phyloP scores from a whole-genome alignment of 495 filamentous ascomycete genomes.

The Rhypophila decipiens region DNA sequence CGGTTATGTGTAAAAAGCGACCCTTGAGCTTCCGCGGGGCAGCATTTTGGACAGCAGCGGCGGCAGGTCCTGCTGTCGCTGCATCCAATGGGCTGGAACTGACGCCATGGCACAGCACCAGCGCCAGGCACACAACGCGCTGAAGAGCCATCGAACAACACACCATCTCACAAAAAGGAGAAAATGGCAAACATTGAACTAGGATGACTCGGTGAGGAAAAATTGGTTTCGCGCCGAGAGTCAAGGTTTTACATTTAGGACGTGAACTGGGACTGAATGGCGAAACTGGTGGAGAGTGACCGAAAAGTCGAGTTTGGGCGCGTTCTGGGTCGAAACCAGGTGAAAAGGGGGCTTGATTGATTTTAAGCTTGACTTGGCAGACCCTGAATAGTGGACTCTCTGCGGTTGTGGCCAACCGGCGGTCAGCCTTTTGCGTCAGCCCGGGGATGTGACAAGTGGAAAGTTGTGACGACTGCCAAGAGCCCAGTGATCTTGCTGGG shows the following conservation, averaged over 20 bases:
- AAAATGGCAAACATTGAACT: no score
- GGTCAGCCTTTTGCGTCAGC: no score
- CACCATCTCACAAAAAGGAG: not conserved
- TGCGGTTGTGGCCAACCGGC: no score
- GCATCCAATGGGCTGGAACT: slow-evolving; percentile 18
- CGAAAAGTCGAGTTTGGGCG: not conserved
- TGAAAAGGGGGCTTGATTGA: no score
- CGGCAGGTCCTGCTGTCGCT: slow-evolving; percentile 5
- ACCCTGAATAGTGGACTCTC: no score
- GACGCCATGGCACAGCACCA: slow-evolving; percentile 33
- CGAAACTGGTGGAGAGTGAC: not conserved
- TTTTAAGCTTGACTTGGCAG: no score
- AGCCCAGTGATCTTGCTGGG: no score
- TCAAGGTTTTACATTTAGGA: slow-evolving; percentile 3
- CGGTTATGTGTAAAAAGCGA: slow-evolving; percentile 91
- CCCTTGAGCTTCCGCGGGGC: slow-evolving; percentile 57
- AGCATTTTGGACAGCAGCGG: slow-evolving; percentile 2
- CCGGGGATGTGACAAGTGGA: no score
- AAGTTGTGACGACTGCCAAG: no score
- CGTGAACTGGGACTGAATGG: slow-evolving; percentile 1
- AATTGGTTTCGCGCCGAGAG: not conserved
- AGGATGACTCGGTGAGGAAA: no score
- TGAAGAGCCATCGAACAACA: slow-evolving; percentile 13
- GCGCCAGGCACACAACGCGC: slow-evolving; percentile 17
- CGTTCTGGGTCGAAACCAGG: not conserved